Evolutionary conservation across 106 monocot genomes (phyloP), one percentile per base, ranked within the genome.

Genomic region (Dendrobium chrysotoxum): DNA sequence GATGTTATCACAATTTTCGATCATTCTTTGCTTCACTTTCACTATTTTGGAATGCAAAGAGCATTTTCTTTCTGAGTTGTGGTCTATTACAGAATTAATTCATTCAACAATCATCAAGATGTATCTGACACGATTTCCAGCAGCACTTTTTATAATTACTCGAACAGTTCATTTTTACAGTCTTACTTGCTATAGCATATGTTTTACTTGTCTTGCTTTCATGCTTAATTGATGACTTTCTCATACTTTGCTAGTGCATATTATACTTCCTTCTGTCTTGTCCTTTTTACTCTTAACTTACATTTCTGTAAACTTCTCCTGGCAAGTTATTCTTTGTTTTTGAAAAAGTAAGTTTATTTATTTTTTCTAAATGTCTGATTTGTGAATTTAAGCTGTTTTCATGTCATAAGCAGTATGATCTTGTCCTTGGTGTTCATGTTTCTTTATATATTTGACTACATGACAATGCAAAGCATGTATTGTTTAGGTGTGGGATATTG

Each of bases 401-500:
- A 38, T 74, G 41, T 40, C 74, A 31, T 40, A 42, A 9, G 74
- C 5, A 74, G 41, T 41, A 74, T 39, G 16, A 35, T 70, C 11
- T 70, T 70, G 70, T 70, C 30, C 3, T 70, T 70, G 70, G 70
- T 70, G 28, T 70, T 70, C 70, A 70, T 25, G 70, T 70, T 31
- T n/a, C 4, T 31, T 70, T 70, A 35, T 70, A 35, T 31, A 25
- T 31, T 35, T 35, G 35, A 31, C 70, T 31, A 38, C 35, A 70
- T 70, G 31, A 70, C 0, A 15, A 35, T 70, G 70, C 35, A 70
- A 68, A 70, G 35, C 31, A 35, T 70, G 70, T 15, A 17, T 70
- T 70, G 70, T 74, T 47, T 81, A 93, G 93, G 91, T 89, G 8
- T 93, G 93, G 93, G 85, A 91, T 75, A 74, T 91, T 75, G 85